Evolutionary conservation across 208 protist genomes (phyloP), one percentile per base, ranked within the genome.

Genomic region (Plasmodiophora brassicae): DNA sequence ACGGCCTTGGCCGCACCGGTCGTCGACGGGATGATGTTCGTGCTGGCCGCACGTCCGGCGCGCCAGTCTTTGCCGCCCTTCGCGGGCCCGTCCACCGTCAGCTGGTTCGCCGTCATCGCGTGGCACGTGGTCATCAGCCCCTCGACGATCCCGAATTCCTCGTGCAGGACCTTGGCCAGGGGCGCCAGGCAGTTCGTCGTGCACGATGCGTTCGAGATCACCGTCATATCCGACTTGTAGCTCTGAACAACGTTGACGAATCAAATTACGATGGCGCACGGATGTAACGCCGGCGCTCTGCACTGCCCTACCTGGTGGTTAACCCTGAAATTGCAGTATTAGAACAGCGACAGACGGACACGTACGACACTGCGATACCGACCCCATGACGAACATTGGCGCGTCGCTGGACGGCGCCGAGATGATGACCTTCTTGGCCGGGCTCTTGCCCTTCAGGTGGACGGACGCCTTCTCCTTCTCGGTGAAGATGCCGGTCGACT

Each of bases 111-210:
- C 39, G 98, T 99, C 87, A 95, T 95, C 28, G 98, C 95, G 94
- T 99, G 98, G 83, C 99, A 96, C 72, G 98, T 99, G 71, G 98
- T 99, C 98, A 99, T 99, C 57, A 99, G 90, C 50, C 94, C 94
- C 85, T 93, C 87, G 41, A 89, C 91, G 54, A 99, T 97, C 46
- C 96, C 96, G 88, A 96, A 99, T 71, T 95, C 94, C 45, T 99
- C 96, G 89, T 99, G 91, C 84, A 99, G 85, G 97, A 94, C 71
- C 92, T 99, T 98, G 85, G 94, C 97, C 32, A 99, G 87, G 54
- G 98, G 98, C 0, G 98, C 98, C 39, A 99, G 95, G 94, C 98
- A 99, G 96, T 99, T 99, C 88, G 98, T 99, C 84, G 98, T 99
- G 95, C 98, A 99, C 50, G 98, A 99, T 46, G 98, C 98, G 93